Percentiles rank a stretch among this genome's conserved stretches.
Conservation (phyloP, 140 eudicot species). For the Anethum foeniculum region DNA sequence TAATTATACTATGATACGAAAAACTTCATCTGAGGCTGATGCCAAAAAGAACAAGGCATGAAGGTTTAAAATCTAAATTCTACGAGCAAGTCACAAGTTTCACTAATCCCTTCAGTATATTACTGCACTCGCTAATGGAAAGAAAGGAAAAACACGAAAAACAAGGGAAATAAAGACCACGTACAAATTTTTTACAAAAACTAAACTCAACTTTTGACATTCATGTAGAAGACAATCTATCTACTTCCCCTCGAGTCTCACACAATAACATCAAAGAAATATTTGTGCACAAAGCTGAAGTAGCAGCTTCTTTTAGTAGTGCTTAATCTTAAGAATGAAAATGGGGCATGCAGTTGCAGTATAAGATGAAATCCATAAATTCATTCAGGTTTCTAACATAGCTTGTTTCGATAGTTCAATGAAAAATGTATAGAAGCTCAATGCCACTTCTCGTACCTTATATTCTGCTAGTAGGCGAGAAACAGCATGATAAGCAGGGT, state of each 20-base stretch:
- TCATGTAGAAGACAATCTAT: not conserved
- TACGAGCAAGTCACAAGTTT: not conserved
- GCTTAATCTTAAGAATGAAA: not conserved
- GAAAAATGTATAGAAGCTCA: not conserved
- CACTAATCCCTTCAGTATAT: not conserved
- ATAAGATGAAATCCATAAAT: not conserved
- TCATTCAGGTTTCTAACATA: not conserved
- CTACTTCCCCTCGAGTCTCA: not conserved
- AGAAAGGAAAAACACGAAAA: not conserved
- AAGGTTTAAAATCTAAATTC: not conserved
- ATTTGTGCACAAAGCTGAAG: not conserved
- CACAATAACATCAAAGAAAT: not conserved
- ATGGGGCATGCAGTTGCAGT: not conserved
- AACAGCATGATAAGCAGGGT: constrained; percentile 59
- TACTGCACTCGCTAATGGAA: not conserved
- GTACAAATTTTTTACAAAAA: not conserved
- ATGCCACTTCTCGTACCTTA: constrained; percentile 34
- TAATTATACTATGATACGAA: not conserved
- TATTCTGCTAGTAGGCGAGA: constrained; percentile 57
- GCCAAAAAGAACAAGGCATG: not conserved
- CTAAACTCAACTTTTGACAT: not conserved
- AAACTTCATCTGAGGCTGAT: not conserved
- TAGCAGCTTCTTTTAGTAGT: not conserved
- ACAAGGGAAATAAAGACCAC: not conserved
- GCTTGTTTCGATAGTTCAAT: not conserved